Conservation (phyloP, 805 yeast genomes). For the Starmerella etchellsii region DNA sequence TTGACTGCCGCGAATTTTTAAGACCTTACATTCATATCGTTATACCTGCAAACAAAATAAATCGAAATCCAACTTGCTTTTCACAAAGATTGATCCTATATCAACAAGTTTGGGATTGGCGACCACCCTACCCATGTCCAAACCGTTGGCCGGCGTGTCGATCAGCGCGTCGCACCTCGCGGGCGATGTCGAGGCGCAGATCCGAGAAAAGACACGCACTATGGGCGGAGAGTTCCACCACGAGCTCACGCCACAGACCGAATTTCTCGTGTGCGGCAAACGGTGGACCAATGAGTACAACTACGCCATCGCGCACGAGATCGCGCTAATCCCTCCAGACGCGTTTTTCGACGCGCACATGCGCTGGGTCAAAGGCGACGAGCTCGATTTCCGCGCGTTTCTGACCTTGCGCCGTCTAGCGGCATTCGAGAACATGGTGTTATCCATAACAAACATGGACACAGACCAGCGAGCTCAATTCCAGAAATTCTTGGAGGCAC, state of each 20-base stretch:
- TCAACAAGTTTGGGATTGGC: too few species aligned
- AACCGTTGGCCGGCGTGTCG: conserved; percentile 5
- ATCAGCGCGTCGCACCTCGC: conserved; percentile 15
- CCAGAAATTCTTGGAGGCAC: conserved; percentile 20
- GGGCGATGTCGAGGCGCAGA: conserved; percentile 13
- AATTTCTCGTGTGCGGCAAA: conserved; percentile 40
- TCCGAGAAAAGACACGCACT: conserved; percentile 11
- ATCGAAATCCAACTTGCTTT: too few species aligned
- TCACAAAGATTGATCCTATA: too few species aligned
- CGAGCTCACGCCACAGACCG: conserved; percentile 6
- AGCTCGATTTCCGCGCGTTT: conserved; percentile 19
- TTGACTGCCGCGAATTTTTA: too few species aligned
- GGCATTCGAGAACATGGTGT: conserved; percentile 25
- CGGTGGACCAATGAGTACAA: conserved; percentile 42
- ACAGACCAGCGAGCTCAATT: conserved; percentile 21
- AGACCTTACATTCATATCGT: too few species aligned
- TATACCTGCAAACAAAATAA: too few species aligned
- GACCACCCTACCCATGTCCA: too few species aligned
- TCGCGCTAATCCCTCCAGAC: conserved; percentile 40
- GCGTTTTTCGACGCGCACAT: conserved; percentile 35
- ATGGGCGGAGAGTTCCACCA: conserved; percentile 19
- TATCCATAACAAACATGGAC: conserved; percentile 31
- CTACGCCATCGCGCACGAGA: conserved; percentile 40
- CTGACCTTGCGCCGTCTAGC: conserved; percentile 18
- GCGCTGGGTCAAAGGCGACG: conserved; percentile 42